Percentiles rank a stretch among this genome's conserved stretches.
Conservation (phyloP, 306 rosid species). For the Gleditsia sinensis region DNA sequence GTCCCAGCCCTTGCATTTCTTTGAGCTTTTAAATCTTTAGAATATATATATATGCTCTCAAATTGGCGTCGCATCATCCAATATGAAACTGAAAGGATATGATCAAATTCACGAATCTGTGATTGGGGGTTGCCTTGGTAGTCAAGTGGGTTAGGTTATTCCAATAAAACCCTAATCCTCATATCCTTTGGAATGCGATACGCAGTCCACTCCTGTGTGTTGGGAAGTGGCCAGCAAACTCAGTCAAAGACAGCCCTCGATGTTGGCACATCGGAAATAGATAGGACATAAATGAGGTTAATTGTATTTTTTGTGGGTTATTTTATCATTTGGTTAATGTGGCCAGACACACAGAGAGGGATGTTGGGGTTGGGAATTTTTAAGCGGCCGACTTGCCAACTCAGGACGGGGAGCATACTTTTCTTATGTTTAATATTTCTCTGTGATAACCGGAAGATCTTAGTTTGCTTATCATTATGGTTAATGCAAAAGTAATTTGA, state of each 20-base stretch:
- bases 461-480: conserved; percentile 10
- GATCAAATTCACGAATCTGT: not conserved
- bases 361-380: not conserved
- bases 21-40: no score
- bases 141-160: conserved; percentile 20
- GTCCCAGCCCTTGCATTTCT: not conserved
- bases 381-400: not conserved
- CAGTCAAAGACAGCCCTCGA: conserved; percentile 14
- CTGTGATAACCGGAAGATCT: conserved; percentile 7
- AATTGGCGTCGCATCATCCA: not conserved
- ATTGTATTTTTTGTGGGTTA: no score
- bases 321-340: no score
- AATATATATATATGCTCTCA: not conserved
- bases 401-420: not conserved
- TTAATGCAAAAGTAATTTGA: conserved; percentile 26
- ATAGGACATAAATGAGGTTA: no score
- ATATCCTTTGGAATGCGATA: conserved; percentile 25
- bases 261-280: not conserved
- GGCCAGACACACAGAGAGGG: no score
- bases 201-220: conserved; percentile 17
- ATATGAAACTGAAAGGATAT: not conserved
- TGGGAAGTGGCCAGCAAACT: conserved; percentile 39
- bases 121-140: conserved; percentile 28
- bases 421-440: conserved; percentile 32
- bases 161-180: conserved; percentile 28